Evolutionary conservation across 2,329 filamentous ascomycete genomes (phyloP).

Genomic region (Cryphonectria naterciae): DNA sequence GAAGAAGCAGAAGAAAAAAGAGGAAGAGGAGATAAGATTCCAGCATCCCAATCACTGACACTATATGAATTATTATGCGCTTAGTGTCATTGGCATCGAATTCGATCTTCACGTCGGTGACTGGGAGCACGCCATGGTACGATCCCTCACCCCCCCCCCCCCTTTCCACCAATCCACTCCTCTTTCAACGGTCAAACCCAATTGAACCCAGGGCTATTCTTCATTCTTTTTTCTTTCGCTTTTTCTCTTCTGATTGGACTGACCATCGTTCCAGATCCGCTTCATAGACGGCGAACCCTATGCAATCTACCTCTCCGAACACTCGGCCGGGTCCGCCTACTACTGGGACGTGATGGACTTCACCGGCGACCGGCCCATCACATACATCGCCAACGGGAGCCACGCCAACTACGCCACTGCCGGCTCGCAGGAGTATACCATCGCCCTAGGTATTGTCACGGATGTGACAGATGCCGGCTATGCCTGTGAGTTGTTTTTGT

Average conservation of each 20-base stretch:
- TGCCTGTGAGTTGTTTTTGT: neutral
- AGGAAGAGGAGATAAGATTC: neutral
- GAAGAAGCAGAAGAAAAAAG: neutral
- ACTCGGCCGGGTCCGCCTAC: constrained; percentile 34
- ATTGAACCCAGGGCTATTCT: too few relatives aligned
- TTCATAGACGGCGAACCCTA: constrained; percentile 32
- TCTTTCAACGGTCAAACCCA: too few relatives aligned
- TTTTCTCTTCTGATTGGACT: neutral
- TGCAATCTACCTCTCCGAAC: constrained; percentile 33
- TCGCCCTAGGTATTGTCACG: constrained; percentile 30
- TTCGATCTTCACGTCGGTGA: constrained; percentile 36
- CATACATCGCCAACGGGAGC: constrained; percentile 31
- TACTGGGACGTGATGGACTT: constrained; percentile 30
- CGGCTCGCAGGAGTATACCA: constrained; percentile 32
- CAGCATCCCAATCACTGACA: neutral
- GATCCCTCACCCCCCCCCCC: neutral
- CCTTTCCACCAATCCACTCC: neutral
- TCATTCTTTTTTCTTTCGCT: neutral
- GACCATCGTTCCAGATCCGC: constrained; percentile 29
- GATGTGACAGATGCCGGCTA: constrained; percentile 33
- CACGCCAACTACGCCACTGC: constrained; percentile 35
- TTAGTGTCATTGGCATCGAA: constrained; percentile 31
- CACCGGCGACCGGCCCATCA: constrained; percentile 27
- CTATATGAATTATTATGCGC: neutral
- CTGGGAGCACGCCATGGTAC: constrained; percentile 35